Conservation (phyloP, 1,284 basidiomycete genomes). For the Rhizoctonia solani region DNA sequence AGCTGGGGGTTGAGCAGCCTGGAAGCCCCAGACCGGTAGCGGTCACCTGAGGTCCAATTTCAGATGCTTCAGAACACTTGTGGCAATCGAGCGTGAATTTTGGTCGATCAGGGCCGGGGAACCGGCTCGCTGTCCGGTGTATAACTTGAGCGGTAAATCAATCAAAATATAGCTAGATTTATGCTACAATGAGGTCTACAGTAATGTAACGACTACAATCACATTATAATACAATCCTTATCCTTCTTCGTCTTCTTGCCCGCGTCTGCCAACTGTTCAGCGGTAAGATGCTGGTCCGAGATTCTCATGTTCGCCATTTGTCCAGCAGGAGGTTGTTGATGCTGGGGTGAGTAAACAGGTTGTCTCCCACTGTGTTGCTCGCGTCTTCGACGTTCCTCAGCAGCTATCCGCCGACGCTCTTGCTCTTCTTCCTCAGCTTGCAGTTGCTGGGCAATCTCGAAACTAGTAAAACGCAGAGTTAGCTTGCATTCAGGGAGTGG, state of each 20-base stretch:
- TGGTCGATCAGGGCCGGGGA: too few relatives aligned
- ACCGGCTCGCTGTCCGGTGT: too few relatives aligned
- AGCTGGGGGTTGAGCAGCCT: too few relatives aligned
- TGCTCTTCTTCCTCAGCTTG: constrained; percentile 73
- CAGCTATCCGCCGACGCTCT: constrained; percentile 40
- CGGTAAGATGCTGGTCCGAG: constrained; percentile 17
- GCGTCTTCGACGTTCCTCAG: constrained; percentile 14
- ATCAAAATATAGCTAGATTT: neutral
- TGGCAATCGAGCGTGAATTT: too few relatives aligned
- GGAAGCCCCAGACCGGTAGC: neutral
- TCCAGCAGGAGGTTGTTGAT: constrained; percentile 43
- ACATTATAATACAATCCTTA: constrained; percentile 68
- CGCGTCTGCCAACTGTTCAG: constrained; percentile 20
- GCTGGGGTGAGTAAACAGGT: constrained; percentile 47
- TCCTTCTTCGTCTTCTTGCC: constrained; percentile 51
- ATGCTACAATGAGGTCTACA: neutral
- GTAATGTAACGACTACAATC: constrained; percentile 36
- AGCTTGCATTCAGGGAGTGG: neutral
- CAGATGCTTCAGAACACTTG: constrained; percentile 14
- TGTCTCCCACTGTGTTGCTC: neutral
- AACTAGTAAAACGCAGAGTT: constrained; percentile 48
- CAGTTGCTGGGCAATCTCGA: constrained; percentile 66
- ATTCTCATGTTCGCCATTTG: constrained; percentile 40
- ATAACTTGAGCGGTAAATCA: constrained; percentile 19
- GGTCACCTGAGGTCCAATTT: constrained; percentile 2